Base-by-base conservation (phyloP, 371 early-diverging fungal genomes). In the Nematocida sp. region DNA sequence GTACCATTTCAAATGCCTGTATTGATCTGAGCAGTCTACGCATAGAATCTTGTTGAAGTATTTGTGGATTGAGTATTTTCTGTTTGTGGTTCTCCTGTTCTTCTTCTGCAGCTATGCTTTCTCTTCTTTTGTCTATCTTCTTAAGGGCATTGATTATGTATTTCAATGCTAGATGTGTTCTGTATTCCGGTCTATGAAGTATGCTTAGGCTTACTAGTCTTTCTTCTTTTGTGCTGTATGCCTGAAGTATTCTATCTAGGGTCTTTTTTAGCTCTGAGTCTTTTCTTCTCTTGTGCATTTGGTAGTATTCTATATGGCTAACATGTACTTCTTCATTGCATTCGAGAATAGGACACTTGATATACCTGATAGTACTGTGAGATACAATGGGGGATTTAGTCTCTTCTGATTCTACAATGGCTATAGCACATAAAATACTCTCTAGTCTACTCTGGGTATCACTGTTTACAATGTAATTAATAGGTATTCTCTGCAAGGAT, bases 61-160 rank as follows among this genome's bases (percentile, higher is more conserved):
- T n/a, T n/a, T n/a, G n/a, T n/a, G n/a, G n/a, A n/a, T n/a, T n/a
- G n/a, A n/a, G n/a, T n/a, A n/a, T n/a, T n/a, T n/a, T n/a, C n/a
- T n/a, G n/a, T n/a, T n/a, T n/a, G n/a, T n/a, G n/a, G n/a, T n/a
- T n/a, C n/a, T n/a, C n/a, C n/a, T n/a, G n/a, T n/a, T n/a, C n/a
- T n/a, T n/a, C n/a, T n/a, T n/a, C n/a, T 60, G 9, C 7, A 70
- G 29, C n/a, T 70, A 70, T 34, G 58, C 74, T 51, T 70, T 61
- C 15, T 58, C 46, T 11, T 41, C 61, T 25, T 27, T 27, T 23
- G 27, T 60, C 74, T 5, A 57, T 32, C 34, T 61, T 70, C 35
- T 61, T 70, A 1, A 70, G 15, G 4, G 51, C 48, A 37, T 48
- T 46, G 2, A 70, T 51, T 4, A 70, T 32, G 47, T 58, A 57